Evolutionary conservation across 192 early-diverging fungal genomes (phyloP), one percentile per base, ranked within the genome.

Genomic region (Backusella mclennaniae): DNA sequence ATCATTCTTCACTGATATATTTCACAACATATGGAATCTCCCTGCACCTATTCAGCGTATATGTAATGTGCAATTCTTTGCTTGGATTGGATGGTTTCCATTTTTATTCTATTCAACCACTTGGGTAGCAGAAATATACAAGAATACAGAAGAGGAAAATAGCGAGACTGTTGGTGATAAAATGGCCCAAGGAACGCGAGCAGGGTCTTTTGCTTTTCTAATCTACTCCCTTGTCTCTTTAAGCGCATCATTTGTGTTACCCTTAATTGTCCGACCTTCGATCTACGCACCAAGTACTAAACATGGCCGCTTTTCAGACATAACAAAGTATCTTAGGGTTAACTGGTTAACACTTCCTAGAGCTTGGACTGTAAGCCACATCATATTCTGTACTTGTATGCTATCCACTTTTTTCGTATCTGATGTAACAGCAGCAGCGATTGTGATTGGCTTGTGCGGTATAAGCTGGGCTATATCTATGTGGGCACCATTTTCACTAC

Each of bases 21-120:
- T 81, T 36, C 52, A 72, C 4, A 74, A 89, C 8, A 77, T 96
- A 52, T 82, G 89, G 56, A 75, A 84, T 53, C 80, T 98, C 75
- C 96, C 98, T 0, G 74, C 36, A 6, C 85, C 91, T 4, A 87
- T 97, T 66, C 92, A 92, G 75, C 79, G 85, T 26, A 84, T 98
- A 5, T 98, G 95, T 79, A 92, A 93, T 68, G 92, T 96, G n/a
- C 97, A 98, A 79, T 93, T 99, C 67, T 96, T 96, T 88, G 89
- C 94, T 11, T 99, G 96, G 96, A 92, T 98, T 77, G 96, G 94
- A 15, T 96, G 96, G 95, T 99, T 99, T 77, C 96, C 97, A 17
- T 97, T 98, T 77, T 84, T 99, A 11, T 96, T 96, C 72, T 98
- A 97, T 77, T 89, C 92, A 0, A 85, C 89, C 1, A 88, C 89